Conservation (phyloP, 768 basidiomycete species). For the Daedaleopsis sinensis region DNA sequence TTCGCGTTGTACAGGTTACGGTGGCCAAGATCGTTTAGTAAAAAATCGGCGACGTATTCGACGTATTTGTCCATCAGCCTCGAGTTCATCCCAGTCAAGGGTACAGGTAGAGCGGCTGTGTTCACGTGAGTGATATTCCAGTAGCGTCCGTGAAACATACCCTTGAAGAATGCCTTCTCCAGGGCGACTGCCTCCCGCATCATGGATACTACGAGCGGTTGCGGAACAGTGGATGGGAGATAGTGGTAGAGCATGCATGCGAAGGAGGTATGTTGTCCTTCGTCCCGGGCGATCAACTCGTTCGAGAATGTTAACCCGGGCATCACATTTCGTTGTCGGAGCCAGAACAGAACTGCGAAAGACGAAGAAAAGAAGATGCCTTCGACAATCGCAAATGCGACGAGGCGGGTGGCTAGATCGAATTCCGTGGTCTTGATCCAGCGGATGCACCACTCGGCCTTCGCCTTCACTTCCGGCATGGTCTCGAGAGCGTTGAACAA, state of each 20-base stretch:
- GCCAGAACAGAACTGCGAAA: conserved; percentile 54
- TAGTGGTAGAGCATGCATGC: conserved; percentile 57
- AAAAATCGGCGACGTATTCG: conserved; percentile 29
- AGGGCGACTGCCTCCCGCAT: conserved; percentile 50
- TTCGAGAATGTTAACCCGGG: conserved; percentile 61
- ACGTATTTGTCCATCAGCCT: conserved; percentile 54
- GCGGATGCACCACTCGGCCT: conserved; percentile 54
- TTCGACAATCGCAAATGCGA: conserved; percentile 55
- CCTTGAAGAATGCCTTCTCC: conserved; percentile 48
- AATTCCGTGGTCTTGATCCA: conserved; percentile 50
- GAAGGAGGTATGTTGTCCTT: conserved; percentile 58
- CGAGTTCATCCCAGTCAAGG: conserved; percentile 31
- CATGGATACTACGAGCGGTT: conserved; percentile 55
- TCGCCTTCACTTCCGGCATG: conserved; percentile 51
- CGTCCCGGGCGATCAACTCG: conserved; percentile 59
- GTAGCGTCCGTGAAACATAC: conserved; percentile 48
- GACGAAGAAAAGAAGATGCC: conserved; percentile 57
- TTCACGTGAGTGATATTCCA: neutral
- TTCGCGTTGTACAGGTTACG: too few relatives aligned
- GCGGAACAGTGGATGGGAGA: too few relatives aligned
- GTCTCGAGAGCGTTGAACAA: conserved; percentile 53
- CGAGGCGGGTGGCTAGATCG: conserved; percentile 50
- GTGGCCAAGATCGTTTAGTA: neutral
- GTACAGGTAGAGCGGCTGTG: neutral
- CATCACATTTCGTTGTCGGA: conserved; percentile 59